phyloP scores from a whole-genome alignment of 2,329 filamentous ascomycete species.

The Sporothrix variecibatus region DNA sequence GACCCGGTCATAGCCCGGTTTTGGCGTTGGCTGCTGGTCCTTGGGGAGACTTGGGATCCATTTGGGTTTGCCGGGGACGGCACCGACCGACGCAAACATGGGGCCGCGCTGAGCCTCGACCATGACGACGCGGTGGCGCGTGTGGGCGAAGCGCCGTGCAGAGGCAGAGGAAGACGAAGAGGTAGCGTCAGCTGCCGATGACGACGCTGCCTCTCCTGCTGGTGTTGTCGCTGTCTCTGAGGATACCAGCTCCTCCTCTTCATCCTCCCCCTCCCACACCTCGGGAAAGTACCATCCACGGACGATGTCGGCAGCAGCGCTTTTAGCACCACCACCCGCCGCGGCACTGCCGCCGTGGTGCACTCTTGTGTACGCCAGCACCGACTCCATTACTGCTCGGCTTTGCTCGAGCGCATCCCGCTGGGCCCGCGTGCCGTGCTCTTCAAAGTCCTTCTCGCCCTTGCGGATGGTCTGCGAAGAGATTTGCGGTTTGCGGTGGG shows the following conservation, averaged over 20 bases:
- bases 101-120: conserved; percentile 72
- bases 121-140: conserved; percentile 59
- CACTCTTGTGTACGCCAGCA: conserved; percentile 73
- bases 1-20: conserved; percentile 59
- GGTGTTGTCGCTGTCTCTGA: conserved; percentile 11
- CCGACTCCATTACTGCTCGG: conserved; percentile 84
- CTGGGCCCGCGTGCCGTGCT: conserved; percentile 83
- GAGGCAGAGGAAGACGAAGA: not conserved
- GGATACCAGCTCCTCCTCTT: not conserved
- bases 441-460: conserved; percentile 96
- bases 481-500: conserved; percentile 50
- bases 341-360: conserved; percentile 54
- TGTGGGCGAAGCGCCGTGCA: conserved; percentile 35
- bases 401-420: conserved; percentile 76
- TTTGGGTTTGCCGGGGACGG: conserved; percentile 42
- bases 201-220: not conserved
- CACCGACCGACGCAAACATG: conserved; percentile 69
- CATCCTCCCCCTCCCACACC: conserved; percentile 45
- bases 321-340: not conserved
- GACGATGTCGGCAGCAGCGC: conserved; percentile 55
- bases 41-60: conserved; percentile 53
- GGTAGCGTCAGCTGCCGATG: not conserved
- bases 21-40: conserved; percentile 41
- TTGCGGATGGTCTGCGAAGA: conserved; percentile 74
- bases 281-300: conserved; percentile 75